phyloP scores from a whole-genome alignment of 331 rosid species.

The Pyracantha coccinea region DNA sequence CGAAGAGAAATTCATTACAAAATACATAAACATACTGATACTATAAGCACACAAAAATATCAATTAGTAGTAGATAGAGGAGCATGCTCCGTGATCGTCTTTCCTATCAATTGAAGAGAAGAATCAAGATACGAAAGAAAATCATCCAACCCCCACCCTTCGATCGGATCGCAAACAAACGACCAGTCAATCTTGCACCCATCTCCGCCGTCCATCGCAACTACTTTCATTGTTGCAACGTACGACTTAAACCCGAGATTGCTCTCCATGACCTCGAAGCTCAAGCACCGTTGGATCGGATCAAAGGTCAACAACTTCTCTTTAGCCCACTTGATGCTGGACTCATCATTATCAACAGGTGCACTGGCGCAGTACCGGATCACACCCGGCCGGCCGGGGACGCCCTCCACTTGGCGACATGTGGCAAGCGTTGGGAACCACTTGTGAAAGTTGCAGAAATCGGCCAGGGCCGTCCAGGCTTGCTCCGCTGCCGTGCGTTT shows the following conservation, averaged over 20 bases:
- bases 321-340: constrained; percentile 25
- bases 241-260: constrained; percentile 51
- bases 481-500: not conserved
- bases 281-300: constrained; percentile 30
- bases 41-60: not conserved
- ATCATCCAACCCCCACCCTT: constrained; percentile 35
- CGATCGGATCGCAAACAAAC: constrained; percentile 40
- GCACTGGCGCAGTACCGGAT: constrained; percentile 36
- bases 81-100: constrained; percentile 18
- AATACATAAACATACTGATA: not conserved
- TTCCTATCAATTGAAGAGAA: constrained; percentile 25
- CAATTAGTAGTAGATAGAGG: not conserved
- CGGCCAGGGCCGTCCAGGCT: constrained; percentile 40
- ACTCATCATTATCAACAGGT: not conserved
- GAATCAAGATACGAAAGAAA: constrained; percentile 13
- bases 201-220: constrained; percentile 5
- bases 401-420: constrained; percentile 31
- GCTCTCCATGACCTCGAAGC: constrained; percentile 43
- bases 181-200: constrained; percentile 53
- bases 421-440: constrained; percentile 32
- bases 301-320: constrained; percentile 49
- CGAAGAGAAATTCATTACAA: not conserved
- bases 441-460: constrained; percentile 59
- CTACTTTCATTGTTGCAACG: constrained; percentile 22
- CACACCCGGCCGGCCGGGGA: constrained; percentile 38